Percentiles rank a stretch among this genome's conserved stretches.
phyloP scores from a whole-genome alignment of 495 filamentous ascomycete species.

The Podospora appendiculata region DNA sequence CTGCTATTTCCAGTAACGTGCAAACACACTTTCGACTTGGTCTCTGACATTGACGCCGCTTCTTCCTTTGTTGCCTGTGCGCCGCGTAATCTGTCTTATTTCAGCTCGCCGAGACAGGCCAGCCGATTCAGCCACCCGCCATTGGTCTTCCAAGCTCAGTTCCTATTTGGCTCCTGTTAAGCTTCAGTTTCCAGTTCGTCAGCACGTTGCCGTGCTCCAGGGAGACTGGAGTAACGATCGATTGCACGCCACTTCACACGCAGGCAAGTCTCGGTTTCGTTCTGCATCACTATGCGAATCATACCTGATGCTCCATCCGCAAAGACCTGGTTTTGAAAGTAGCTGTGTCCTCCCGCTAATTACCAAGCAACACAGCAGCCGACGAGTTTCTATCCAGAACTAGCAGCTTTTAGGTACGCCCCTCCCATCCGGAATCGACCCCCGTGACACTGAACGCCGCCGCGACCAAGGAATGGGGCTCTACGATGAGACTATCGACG shows the following conservation, averaged over 20 bases:
- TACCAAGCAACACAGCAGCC: no score
- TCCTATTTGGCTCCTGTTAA: constrained; percentile 10
- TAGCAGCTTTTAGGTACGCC: no score
- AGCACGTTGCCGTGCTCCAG: constrained; percentile 10
- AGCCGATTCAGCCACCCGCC: background rate
- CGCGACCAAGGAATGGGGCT: constrained; percentile 1
- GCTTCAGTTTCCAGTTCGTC: constrained; percentile 8
- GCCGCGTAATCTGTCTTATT: no score
- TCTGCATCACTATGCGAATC: background rate
- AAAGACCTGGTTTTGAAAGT: no score
- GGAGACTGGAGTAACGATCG: background rate
- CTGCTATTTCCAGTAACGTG: constrained; percentile 13
- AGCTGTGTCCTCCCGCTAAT: no score
- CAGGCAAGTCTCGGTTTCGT: background rate
- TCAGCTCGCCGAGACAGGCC: background rate
- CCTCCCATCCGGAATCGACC: no score
- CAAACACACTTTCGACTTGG: constrained; percentile 10
- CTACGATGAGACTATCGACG: constrained; percentile 13
- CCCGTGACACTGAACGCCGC: constrained; percentile 3
- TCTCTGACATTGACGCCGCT: constrained; percentile 7
- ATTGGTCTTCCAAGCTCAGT: background rate
- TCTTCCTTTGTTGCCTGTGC: constrained; percentile 19
- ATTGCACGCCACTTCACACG: background rate
- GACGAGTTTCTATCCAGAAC: no score
- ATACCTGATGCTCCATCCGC: no score